phyloP scores from a whole-genome alignment of 1,139 yeast species.

The Saccharomyces pastorianus region DNA sequence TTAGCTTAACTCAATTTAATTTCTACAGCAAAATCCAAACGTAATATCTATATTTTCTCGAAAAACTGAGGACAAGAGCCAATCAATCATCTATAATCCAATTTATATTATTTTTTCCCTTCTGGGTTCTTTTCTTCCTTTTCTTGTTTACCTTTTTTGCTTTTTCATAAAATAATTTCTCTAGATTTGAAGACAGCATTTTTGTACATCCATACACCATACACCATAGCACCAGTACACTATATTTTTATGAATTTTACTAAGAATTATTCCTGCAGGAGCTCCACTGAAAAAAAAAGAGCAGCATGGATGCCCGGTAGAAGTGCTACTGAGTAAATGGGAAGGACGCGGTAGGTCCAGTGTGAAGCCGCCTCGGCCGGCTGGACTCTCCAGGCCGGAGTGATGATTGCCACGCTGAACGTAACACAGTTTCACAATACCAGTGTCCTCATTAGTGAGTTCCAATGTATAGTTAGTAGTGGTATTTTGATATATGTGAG shows the following conservation, averaged over 20 bases:
- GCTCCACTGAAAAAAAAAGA: background rate
- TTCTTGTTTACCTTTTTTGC: slow-evolving; percentile 4
- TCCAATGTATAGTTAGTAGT: background rate
- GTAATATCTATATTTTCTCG: background rate
- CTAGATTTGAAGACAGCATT: background rate
- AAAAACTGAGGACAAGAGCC: background rate
- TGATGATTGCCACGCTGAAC: background rate
- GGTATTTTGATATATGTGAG: background rate
- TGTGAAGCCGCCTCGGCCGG: background rate
- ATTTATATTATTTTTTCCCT: slow-evolving; percentile 6
- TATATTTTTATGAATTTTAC: background rate
- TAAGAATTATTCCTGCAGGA: background rate
- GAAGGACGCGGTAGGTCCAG: background rate
- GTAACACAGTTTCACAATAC: slow-evolving; percentile 11
- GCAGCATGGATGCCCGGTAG: background rate
- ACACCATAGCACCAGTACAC: background rate
- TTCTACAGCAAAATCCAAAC: background rate
- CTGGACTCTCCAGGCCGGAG: background rate
- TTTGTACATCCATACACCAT: background rate
- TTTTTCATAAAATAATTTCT: background rate
- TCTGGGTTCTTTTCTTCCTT: slow-evolving; percentile 6
- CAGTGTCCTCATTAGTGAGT: background rate
- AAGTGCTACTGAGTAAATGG: background rate
- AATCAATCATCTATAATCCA: background rate
- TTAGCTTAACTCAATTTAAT: background rate